Conservation (phyloP, 495 filamentous ascomycete genomes). For the Hyaloscypha variabilis region DNA sequence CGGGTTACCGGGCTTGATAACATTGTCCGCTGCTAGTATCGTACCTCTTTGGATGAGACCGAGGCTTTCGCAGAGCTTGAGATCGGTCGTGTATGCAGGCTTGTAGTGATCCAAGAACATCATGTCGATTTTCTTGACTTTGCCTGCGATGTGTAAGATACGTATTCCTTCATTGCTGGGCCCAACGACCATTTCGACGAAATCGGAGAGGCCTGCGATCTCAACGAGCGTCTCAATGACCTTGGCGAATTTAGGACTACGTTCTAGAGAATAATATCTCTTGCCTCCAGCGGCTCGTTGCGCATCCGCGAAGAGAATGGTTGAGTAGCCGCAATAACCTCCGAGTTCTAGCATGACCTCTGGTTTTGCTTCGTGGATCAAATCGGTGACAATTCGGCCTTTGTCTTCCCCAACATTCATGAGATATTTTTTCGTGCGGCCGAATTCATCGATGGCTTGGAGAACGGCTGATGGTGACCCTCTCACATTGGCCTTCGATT, state of each 20-base stretch:
- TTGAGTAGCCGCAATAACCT: constrained; percentile 81
- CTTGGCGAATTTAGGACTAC: constrained; percentile 65
- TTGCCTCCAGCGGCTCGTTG: constrained; percentile 59
- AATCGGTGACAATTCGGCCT: constrained; percentile 63
- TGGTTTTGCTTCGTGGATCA: constrained; percentile 68
- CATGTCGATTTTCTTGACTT: constrained; percentile 59
- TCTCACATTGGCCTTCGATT: constrained; percentile 56
- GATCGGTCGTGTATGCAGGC: constrained; percentile 66
- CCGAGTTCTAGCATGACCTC: constrained; percentile 76
- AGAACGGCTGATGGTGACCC: constrained; percentile 67
- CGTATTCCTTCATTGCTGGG: constrained; percentile 59
- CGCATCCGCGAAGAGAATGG: constrained; percentile 69
- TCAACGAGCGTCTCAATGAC: constrained; percentile 24
- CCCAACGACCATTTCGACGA: constrained; percentile 69
- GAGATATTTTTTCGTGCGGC: constrained; percentile 62
- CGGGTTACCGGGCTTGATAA: constrained; percentile 75
- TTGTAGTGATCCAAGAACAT: constrained; percentile 79
- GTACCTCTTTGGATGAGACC: constrained; percentile 62
- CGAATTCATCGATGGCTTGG: constrained; percentile 72
- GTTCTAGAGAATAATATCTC: constrained; percentile 67
- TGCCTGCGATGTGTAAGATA: constrained; percentile 34
- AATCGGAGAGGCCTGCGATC: constrained; percentile 66
- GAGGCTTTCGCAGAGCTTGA: constrained; percentile 73
- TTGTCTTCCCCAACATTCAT: constrained; percentile 82
- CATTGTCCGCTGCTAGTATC: constrained; percentile 73